A percentile compares a stretch with the other conserved stretches of the same genome.
Conservation (phyloP, 371 early-diverging fungal species). For the Phascolomyces articulosus region DNA sequence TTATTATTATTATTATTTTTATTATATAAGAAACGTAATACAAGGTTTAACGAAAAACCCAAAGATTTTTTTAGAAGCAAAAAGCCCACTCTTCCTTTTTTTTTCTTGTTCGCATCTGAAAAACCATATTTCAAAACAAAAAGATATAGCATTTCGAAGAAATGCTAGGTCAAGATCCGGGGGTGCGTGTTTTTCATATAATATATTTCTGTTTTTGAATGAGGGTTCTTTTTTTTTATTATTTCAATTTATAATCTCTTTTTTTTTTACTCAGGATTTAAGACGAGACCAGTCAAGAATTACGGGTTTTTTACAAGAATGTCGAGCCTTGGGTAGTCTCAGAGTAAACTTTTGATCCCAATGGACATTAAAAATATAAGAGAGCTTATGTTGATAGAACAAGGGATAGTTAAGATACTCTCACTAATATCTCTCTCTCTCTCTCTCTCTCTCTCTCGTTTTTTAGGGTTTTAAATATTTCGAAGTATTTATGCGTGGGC, state of each 20-base stretch:
- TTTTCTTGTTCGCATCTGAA: not conserved
- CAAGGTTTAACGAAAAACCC: no score
- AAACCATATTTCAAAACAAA: not conserved
- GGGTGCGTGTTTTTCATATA: not conserved
- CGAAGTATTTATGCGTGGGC: slow-evolving; percentile 71
- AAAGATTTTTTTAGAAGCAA: no score
- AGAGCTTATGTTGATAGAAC: no score
- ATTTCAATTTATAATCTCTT: no score
- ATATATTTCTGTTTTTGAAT: not conserved
- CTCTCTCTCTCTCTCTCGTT: no score
- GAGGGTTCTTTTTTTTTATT: no score
- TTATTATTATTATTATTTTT: no score
- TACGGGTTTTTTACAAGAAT: slow-evolving; percentile 59
- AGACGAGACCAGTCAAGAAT: slow-evolving; percentile 1
- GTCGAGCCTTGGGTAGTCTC: slow-evolving; percentile 37
- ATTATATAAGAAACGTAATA: no score
- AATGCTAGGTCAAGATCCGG: slow-evolving; percentile 7
- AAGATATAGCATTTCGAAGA: not conserved
- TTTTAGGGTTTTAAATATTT: slow-evolving; percentile 84
- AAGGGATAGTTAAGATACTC: no score
- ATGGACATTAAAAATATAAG: no score
- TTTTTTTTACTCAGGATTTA: no score
- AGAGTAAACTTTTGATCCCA: slow-evolving; percentile 15
- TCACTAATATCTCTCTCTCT: no score
- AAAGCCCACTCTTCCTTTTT: not conserved